These are phyloP conservation scores for Leccinum subgranulosum DNA, from an alignment of 768 basidiomycete species.

Conservation along the genomic window DNA sequence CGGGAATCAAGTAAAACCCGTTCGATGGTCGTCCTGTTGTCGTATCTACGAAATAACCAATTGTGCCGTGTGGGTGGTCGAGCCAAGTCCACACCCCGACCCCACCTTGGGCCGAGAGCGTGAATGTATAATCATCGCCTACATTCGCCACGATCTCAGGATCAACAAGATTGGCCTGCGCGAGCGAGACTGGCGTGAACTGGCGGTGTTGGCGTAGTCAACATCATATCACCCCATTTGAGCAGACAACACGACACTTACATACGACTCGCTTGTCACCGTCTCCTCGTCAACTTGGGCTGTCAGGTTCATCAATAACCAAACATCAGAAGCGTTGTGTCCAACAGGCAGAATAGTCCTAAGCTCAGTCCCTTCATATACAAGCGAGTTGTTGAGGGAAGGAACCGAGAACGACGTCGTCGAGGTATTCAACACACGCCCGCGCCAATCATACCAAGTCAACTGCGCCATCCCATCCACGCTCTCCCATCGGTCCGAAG, in stretches of 20 bases:
- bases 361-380: conserved; percentile 41
- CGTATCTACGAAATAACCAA: conserved; percentile 50
- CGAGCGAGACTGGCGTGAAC: conserved; percentile 53
- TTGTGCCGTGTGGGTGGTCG: conserved; percentile 53
- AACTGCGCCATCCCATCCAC: conserved; percentile 46
- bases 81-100: conserved; percentile 60
- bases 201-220: conserved; percentile 16
- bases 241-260: conserved; percentile 25
- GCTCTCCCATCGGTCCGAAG: conserved; percentile 49
- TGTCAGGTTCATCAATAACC: conserved; percentile 50
- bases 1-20: conserved; percentile 55
- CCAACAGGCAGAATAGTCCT: conserved; percentile 44
- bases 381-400: conserved; percentile 47
- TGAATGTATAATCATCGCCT: conserved; percentile 41
- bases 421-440: conserved; percentile 37
- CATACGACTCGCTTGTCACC: conserved; percentile 51
- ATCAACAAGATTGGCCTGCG: conserved; percentile 7
- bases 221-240: neutral
- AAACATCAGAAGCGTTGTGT: conserved; percentile 41
- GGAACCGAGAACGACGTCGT: conserved; percentile 42
- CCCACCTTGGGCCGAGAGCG: conserved; percentile 49
- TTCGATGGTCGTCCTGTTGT: conserved; percentile 42
- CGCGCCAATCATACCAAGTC: conserved; percentile 59
- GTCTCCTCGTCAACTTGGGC: conserved; percentile 39
- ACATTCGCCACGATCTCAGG: neutral